Base-by-base conservation (phyloP, 371 early-diverging fungal genomes). In the Mortierella sp. region DNA sequence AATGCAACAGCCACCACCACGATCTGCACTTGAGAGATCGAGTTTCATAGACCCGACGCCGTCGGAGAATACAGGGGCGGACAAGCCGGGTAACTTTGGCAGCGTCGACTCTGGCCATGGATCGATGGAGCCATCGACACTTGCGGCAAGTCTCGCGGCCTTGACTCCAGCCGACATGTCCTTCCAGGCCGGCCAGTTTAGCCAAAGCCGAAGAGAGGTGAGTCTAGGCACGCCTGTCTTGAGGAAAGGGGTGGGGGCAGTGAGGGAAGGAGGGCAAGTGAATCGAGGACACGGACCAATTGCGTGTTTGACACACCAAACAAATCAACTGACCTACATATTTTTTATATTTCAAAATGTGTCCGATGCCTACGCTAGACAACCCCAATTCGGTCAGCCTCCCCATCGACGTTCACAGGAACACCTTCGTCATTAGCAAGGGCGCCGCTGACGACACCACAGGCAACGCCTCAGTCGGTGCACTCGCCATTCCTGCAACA, bases 401-500 rank as follows among this genome's bases (percentile, higher is more conserved):
- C 64, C 40, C 37, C 64, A 37, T 31, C 59, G 59, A 59, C 64
- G 19, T 40, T 37, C 64, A 64, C 64, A 64, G 37, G 37, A 37
- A 64, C 64, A 21, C 37, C 37, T 8, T 64, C 64, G 24, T 24
- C 64, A 8, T 10, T 34, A 9, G 64, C 64, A 64, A 37, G 64
- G 37, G 37, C 64, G 21, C 37, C 37, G 34, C 55, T n/a, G n/a
- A 31, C 55, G 40, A 54, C 11, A 43, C 73, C 37, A 13, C 55
- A 71, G 43, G 40, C 54, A 8, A 19, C 46, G 13, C 40, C 13
- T 13, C 26, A 26, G 31, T 40, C n/a, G 40, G 55, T 46, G 19
- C 78, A 75, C 34, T 46, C 78, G 81, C 69, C 83, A 64, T 54
- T 88, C 82, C 13, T 81, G 75, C 71, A 71, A 84, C 16, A 90